Percentiles rank a stretch among this genome's conserved stretches.
Evolutionary conservation across 768 basidiomycete genomes (phyloP).

Genomic region (Lactarius vividus): DNA sequence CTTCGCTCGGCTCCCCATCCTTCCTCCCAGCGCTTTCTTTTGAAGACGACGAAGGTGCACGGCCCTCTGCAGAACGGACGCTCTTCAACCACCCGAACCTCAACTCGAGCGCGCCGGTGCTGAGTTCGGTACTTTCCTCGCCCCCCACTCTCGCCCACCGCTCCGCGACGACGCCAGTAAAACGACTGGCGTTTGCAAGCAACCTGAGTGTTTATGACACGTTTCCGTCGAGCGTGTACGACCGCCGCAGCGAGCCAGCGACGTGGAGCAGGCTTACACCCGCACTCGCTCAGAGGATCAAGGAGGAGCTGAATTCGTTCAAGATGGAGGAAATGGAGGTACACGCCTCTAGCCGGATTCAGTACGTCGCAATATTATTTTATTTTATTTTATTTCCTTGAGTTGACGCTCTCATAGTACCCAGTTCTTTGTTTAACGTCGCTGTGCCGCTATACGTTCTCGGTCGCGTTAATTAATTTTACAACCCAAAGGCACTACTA

Average conservation of each 20-base stretch:
- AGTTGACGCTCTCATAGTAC: constrained; percentile 48
- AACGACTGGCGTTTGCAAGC: constrained; percentile 83
- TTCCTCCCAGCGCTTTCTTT: constrained; percentile 60
- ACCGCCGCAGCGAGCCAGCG: constrained; percentile 91
- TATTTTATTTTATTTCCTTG: constrained; percentile 6
- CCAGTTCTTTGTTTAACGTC: constrained; percentile 78
- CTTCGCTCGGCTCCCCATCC: constrained; percentile 27
- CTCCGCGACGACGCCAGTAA: constrained; percentile 65
- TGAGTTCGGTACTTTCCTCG: constrained; percentile 55
- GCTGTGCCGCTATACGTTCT: constrained; percentile 31
- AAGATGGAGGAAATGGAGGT: constrained; percentile 99
- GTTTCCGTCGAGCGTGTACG: constrained; percentile 89
- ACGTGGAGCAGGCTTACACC: constrained; percentile 97
- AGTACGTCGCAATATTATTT: constrained; percentile 57
- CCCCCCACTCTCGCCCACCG: constrained; percentile 63
- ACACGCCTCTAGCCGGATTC: constrained; percentile 86
- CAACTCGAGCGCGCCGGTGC: constrained; percentile 88
- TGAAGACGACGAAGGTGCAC: constrained; percentile 41
- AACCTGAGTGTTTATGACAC: constrained; percentile 96
- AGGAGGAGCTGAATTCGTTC: constrained; percentile 97
- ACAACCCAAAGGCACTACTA: constrained; percentile 8
- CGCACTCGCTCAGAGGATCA: constrained; percentile 91
- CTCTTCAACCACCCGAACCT: constrained; percentile 69
- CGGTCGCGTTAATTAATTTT: constrained; percentile 12
- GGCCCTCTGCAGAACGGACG: constrained; percentile 44